Percentiles rank a stretch among this genome's conserved stretches.
Conservation (phyloP, 176 grass and related monocot species). For the Oryza nivara region DNA sequence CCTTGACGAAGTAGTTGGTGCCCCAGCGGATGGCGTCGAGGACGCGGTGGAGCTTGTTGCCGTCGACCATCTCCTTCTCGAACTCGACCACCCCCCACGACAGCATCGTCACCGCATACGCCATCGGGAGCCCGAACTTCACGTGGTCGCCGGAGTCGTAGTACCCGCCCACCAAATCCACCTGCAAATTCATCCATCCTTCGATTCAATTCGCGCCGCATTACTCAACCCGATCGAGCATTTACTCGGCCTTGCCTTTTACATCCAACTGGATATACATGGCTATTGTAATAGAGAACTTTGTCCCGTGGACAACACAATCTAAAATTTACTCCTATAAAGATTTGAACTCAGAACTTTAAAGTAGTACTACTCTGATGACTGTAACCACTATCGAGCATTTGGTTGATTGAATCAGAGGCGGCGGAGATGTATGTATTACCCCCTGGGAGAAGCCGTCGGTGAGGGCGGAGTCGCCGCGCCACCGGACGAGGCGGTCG, state of each 20-base stretch:
- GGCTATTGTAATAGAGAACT: no score
- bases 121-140: constrained; percentile 93
- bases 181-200: constrained; percentile 34
- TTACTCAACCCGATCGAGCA: not conserved
- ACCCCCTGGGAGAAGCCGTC: constrained; percentile 76
- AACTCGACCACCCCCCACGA: constrained; percentile 77
- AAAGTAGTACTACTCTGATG: no score
- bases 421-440: not conserved
- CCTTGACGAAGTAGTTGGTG: constrained; percentile 87
- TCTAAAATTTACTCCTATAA: no score
- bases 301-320: no score
- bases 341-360: no score
- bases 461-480: constrained; percentile 78
- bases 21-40: constrained; percentile 87
- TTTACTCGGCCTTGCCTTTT: no score
- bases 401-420: not conserved
- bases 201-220: not conserved
- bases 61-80: constrained; percentile 76
- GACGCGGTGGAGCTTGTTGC: constrained; percentile 62
- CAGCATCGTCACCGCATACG: constrained; percentile 74
- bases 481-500: constrained; percentile 72
- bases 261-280: no score
- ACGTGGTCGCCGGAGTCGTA: constrained; percentile 94
- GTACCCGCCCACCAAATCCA: constrained; percentile 89
- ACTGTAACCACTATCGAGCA: not conserved